Percentiles rank a stretch among this genome's conserved stretches.
These are phyloP conservation scores for Ocimum tenuiflorum DNA, from an alignment of 257 asterid species.

Conservation along the genomic window DNA sequence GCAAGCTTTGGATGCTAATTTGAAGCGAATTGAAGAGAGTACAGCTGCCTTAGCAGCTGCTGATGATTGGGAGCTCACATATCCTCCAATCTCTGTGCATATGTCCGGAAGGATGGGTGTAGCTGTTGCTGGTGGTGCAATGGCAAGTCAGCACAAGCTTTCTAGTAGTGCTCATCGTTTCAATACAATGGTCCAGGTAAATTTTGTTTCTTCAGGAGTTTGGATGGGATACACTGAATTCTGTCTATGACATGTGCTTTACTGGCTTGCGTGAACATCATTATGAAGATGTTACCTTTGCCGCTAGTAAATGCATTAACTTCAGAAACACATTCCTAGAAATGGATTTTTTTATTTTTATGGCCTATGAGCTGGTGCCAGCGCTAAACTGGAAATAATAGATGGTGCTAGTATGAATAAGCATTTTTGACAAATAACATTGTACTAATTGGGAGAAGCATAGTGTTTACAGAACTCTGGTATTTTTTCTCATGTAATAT, in stretches of 20 bases:
- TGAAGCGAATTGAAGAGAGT: slow-evolving; percentile 94
- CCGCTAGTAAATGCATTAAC: background rate
- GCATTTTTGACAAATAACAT: background rate
- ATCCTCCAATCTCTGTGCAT: slow-evolving; percentile 62
- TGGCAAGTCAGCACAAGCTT: slow-evolving; percentile 68
- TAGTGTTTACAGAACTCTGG: background rate
- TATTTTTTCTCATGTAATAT: background rate
- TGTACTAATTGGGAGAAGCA: background rate
- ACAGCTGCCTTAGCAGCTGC: slow-evolving; percentile 98
- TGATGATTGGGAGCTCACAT: slow-evolving; percentile 89
- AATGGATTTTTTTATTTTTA: background rate
- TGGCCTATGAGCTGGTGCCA: background rate
- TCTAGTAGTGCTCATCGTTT: slow-evolving; percentile 97
- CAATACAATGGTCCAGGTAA: slow-evolving; percentile 91
- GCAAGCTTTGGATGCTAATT: slow-evolving; percentile 95
- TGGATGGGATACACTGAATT: background rate
- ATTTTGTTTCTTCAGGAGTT: slow-evolving; percentile 9
- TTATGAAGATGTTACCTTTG: too few relatives aligned
- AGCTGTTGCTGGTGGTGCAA: slow-evolving; percentile 36
- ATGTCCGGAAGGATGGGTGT: slow-evolving; percentile 58
- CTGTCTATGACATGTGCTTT: too few relatives aligned
- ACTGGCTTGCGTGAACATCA: too few relatives aligned
- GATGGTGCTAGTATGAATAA: slow-evolving; percentile 4
- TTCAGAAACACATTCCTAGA: slow-evolving; percentile 4
- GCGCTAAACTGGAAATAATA: background rate